A percentile compares a stretch with the other conserved stretches of the same genome.
These are phyloP conservation scores for Xylogone sp. DNA, from an alignment of 2,329 filamentous ascomycete genomes.

Conservation along the genomic window DNA sequence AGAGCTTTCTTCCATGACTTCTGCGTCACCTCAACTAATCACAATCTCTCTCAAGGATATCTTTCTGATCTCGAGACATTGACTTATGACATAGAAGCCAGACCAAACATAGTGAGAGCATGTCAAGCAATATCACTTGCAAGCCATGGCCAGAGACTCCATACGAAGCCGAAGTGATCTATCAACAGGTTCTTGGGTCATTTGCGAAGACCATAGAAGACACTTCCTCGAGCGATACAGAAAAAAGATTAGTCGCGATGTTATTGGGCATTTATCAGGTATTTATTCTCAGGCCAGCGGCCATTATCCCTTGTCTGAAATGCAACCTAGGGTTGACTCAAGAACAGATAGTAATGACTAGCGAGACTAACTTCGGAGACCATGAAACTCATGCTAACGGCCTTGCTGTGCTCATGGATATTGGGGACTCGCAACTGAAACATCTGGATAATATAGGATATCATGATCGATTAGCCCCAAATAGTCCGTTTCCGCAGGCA, in stretches of 20 bases:
- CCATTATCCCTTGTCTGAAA: neutral
- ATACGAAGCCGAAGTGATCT: conserved; percentile 8
- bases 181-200: conserved; percentile 16
- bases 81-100: conserved; percentile 8
- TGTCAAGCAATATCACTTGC: conserved; percentile 17
- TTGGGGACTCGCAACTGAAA: conserved; percentile 7
- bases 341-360: conserved; percentile 12
- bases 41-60: conserved; percentile 15
- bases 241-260: conserved; percentile 15
- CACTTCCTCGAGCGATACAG: conserved; percentile 3
- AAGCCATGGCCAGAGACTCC: conserved; percentile 13
- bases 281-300: neutral
- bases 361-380: conserved; percentile 5
- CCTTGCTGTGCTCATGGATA: conserved; percentile 9
- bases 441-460: conserved; percentile 1
- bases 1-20: conserved; percentile 22
- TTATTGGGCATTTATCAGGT: conserved; percentile 21
- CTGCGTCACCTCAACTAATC: conserved; percentile 14
- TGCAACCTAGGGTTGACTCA: neutral
- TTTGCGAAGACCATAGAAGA: conserved; percentile 12
- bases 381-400: conserved; percentile 16
- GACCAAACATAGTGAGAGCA: conserved; percentile 17
- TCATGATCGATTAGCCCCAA: neutral
- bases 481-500: neutral
- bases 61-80: conserved; percentile 15